Percentiles rank a stretch among this genome's conserved stretches.
These are phyloP conservation scores for Silene uniflora DNA, from an alignment of 148 eudicot species.

Conservation along the genomic window DNA sequence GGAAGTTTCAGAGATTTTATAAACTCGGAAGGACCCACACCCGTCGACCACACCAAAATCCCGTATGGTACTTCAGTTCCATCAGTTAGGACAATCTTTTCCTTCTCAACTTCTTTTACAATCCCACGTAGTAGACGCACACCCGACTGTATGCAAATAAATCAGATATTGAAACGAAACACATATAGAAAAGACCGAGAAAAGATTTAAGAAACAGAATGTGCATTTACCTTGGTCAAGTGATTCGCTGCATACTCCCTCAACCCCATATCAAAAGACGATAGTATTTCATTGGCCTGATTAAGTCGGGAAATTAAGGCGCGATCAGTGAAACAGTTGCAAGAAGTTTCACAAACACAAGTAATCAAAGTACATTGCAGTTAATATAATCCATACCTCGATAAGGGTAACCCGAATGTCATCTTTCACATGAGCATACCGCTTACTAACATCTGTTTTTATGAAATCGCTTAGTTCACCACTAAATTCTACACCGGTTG, in stretches of 20 bases:
- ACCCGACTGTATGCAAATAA: slow-evolving; percentile 43
- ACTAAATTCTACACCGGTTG: slow-evolving; percentile 91
- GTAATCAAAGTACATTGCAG: not conserved
- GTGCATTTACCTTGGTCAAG: slow-evolving; percentile 56
- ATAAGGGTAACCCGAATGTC: slow-evolving; percentile 70
- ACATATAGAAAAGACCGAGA: not conserved
- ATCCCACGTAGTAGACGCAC: slow-evolving; percentile 73
- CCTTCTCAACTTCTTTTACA: slow-evolving; percentile 76
- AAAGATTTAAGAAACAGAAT: not conserved
- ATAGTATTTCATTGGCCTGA: slow-evolving; percentile 89
- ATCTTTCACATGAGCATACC: slow-evolving; percentile 74
- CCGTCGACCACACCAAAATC: slow-evolving; percentile 90
- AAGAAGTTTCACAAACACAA: not conserved
- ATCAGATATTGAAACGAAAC: not conserved
- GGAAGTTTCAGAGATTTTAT: slow-evolving; percentile 61
- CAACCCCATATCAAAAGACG: slow-evolving; percentile 82
- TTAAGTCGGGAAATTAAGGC: not conserved
- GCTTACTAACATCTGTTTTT: slow-evolving; percentile 58
- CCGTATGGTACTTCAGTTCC: slow-evolving; percentile 91
- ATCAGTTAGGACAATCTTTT: slow-evolving; percentile 64
- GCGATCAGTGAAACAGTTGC: not conserved
- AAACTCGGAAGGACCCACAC: slow-evolving; percentile 88
- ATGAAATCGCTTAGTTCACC: slow-evolving; percentile 91
- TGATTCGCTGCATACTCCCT: slow-evolving; percentile 82
- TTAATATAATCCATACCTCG: slow-evolving; percentile 47